Evolutionary conservation across 495 filamentous ascomycete species (phyloP), one percentile per base, ranked within the genome.

Genomic region (Gamarada debralockiae): DNA sequence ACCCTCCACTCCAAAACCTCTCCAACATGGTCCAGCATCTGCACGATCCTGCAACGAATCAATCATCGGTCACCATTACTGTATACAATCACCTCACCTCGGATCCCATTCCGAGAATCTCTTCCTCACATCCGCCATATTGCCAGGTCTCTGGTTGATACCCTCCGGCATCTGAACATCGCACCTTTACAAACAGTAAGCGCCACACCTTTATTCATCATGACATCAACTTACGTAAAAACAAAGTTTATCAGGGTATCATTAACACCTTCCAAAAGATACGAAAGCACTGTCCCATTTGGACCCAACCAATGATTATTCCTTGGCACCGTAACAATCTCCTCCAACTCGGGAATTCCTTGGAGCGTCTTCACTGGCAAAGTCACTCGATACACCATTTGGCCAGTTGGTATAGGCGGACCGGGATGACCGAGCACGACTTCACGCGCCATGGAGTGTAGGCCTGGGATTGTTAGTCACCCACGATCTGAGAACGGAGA

Each of bases 271-370:
- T 78, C 70, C 10, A 89, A 53, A 6, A 81, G 76, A 60, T 87
- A 89, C 9, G 74, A 79, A 3, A 87, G 83, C 1, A 73, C 82
- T 63, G 87, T 84, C 8, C 77, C 70, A 13, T 73, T 71, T 0
- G 84, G 83, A 0, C 85, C 83, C 7, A 86, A 57, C 83, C 84
- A 87, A 55, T 84, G 85, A 49, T 84, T 80, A 13, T 84, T 81
- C 38, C 79, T 74, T 0, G 81, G 79, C 27, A 81, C 65, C 8
- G 68, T 55, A 3, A 82, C 69, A 52, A 76, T 66, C 39, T 73
- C 50, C 63, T 69, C 53, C 63, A 84, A 41, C 50, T 74, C 65
- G 20, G 71, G 64, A 69, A 76, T 70, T 13, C 73, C 70, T 15
- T 66, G 51, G 53, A 81, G 71, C 53, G 80, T 73, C 43, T 77